Percentiles rank a stretch among this genome's conserved stretches.
Conservation (phyloP, 768 basidiomycete species). For the Leccinum rimulosum region DNA sequence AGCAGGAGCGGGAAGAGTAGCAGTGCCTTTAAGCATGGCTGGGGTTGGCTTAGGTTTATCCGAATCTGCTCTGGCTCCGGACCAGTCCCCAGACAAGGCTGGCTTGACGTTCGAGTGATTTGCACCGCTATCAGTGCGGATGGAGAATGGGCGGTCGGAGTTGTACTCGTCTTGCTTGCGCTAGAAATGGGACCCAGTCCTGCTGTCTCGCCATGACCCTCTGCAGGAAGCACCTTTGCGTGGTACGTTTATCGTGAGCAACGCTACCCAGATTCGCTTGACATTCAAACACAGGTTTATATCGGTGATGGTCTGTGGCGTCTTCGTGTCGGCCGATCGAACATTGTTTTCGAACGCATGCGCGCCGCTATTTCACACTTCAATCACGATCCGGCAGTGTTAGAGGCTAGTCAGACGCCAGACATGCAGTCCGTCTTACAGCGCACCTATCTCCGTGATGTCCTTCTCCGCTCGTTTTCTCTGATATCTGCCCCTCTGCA, state of each 20-base stretch:
- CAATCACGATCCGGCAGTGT: constrained; percentile 47
- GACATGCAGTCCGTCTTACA: constrained; percentile 54
- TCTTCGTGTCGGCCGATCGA: constrained; percentile 68
- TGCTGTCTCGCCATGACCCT: constrained; percentile 64
- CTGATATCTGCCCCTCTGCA: constrained; percentile 23
- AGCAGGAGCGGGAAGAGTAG: constrained; percentile 3
- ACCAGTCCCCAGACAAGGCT: constrained; percentile 19
- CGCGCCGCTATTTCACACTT: constrained; percentile 59
- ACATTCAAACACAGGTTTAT: constrained; percentile 51
- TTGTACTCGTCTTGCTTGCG: constrained; percentile 2
- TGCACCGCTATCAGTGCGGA: constrained; percentile 20
- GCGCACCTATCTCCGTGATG: constrained; percentile 73
- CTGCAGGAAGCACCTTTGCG: constrained; percentile 49
- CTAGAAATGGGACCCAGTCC: constrained; percentile 69
- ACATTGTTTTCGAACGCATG: constrained; percentile 69
- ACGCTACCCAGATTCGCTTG: constrained; percentile 53
- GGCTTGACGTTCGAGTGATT: not conserved
- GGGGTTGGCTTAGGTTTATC: not conserved
- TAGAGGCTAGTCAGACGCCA: constrained; percentile 33
- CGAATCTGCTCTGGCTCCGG: constrained; percentile 9
- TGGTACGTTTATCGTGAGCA: constrained; percentile 53
- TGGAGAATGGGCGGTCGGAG: constrained; percentile 43
- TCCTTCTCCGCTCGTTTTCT: constrained; percentile 59
- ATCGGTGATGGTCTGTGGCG: constrained; percentile 52
- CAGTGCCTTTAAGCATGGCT: not conserved